phyloP scores from a whole-genome alignment of 73 alveolate genomes.

The Tetrahymena malaccensis region DNA sequence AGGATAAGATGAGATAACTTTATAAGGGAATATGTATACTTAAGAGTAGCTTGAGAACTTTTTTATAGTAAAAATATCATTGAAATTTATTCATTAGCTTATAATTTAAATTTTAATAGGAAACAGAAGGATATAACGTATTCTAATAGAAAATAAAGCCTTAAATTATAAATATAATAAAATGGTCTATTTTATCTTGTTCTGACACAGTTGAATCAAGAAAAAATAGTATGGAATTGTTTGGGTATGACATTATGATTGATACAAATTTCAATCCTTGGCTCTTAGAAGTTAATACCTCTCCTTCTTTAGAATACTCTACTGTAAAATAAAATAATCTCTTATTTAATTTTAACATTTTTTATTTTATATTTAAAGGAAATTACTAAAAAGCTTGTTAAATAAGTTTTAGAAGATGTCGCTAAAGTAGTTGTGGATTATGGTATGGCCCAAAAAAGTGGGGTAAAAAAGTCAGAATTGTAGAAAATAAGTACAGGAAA shows the following conservation, averaged over 20 bases:
- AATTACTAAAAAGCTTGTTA: conserved; percentile 49
- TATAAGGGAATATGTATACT: conserved; percentile 96
- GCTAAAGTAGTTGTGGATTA: conserved; percentile 50
- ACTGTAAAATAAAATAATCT: conserved; percentile 38
- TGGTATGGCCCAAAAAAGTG: conserved; percentile 24
- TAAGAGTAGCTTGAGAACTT: conserved; percentile 68
- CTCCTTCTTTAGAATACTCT: conserved; percentile 88
- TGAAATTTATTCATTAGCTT: neutral
- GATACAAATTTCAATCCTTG: conserved; percentile 78
- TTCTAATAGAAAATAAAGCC: conserved; percentile 81
- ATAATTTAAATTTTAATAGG: neutral
- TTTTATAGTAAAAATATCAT: conserved; percentile 23
- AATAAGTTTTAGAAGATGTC: conserved; percentile 54
- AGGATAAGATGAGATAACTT: conserved; percentile 58
- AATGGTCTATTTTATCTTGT: conserved; percentile 74
- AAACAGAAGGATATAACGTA: conserved; percentile 67
- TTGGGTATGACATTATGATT: conserved; percentile 95
- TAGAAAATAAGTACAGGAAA: conserved; percentile 5
- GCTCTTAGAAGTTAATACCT: conserved; percentile 80
- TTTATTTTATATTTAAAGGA: neutral
- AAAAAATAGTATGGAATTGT: conserved; percentile 80
- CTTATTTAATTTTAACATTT: neutral
- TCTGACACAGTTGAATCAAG: conserved; percentile 86
- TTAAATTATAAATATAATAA: conserved; percentile 68
- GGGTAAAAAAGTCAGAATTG: neutral